Evolutionary conservation across 1,284 basidiomycete genomes (phyloP), one percentile per base, ranked within the genome.

Genomic region (Moesziomyces sp.): DNA sequence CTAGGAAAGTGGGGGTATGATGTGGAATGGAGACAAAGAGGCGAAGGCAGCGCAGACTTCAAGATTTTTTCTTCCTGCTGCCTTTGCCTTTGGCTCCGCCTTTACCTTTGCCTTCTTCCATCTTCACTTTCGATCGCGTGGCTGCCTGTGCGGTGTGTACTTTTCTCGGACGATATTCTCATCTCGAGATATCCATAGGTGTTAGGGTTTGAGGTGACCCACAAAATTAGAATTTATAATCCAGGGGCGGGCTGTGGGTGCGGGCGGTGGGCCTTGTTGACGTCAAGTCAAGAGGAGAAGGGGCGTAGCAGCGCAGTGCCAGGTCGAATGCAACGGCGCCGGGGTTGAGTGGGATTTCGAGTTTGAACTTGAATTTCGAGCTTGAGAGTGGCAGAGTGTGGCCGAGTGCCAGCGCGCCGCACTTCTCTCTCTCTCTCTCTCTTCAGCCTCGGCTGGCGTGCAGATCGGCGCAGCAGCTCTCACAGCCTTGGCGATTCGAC

Each of bases 221-320:
- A 40, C 35, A 35, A 30, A 30, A 33, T n/a, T 23, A 9, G 16
- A 38, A 16, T 2, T 49, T 35, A 21, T 24, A 48, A 48, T 48
- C 24, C 13, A 50, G 33, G 13, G n/a, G 23, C 18, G 14, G 30
- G 13, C 28, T 28, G 21, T 21, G 21, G 21, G 21, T 21, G 21
- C 28, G 28, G 28, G 40, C 38, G 21, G 43, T 16, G 24, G 42
- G 24, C 42, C 26, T 19, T 47, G 33, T 58, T 58, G 55, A 58
- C 55, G 55, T 58, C 48, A 58, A 47, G 11, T 16, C 38, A 13
- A 14, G 35, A 35, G 35, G 18, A 3, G 6, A 33, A 40, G 38
- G 3, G 38, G 38, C 38, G 6, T 46, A 56, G 53, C 46, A 48
- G 53, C n/a, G 38, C n/a, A 46, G 23, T 35, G 46, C 40, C n/a